A percentile compares a stretch with the other conserved stretches of the same genome.
Evolutionary conservation across 495 filamentous ascomycete genomes (phyloP).

Genomic region (Extremus antarcticus): DNA sequence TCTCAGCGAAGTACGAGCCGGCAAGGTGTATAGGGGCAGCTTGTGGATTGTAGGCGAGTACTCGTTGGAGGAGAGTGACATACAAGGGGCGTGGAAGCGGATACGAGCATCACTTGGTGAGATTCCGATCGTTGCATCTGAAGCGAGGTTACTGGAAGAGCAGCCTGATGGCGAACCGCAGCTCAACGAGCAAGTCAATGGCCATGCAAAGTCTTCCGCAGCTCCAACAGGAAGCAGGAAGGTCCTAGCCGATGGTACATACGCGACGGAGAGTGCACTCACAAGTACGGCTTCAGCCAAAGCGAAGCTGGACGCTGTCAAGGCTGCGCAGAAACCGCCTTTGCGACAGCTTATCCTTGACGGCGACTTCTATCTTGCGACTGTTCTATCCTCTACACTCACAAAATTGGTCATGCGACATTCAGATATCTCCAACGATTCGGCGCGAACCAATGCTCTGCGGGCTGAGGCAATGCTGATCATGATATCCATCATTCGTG

Average conservation of each 20-base stretch:
- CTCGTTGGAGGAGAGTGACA: constrained; percentile 83
- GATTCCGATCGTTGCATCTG: constrained; percentile 92
- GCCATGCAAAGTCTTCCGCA: constrained; percentile 61
- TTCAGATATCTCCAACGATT: constrained; percentile 81
- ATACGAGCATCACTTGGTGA: constrained; percentile 91
- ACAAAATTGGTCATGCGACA: constrained; percentile 99
- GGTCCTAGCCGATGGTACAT: constrained; percentile 92
- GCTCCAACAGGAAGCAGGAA: constrained; percentile 76
- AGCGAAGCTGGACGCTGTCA: constrained; percentile 90
- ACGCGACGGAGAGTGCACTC: constrained; percentile 91
- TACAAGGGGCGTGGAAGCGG: constrained; percentile 92
- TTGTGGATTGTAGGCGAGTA: constrained; percentile 99
- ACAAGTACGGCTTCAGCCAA: constrained; percentile 83
- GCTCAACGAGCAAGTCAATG: constrained; percentile 68
- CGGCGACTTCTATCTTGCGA: constrained; percentile 93
- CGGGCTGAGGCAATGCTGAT: constrained; percentile 98
- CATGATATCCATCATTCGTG: constrained; percentile 97
- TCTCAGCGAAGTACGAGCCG: constrained; percentile 84
- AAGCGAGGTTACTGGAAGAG: constrained; percentile 81
- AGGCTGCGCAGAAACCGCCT: constrained; percentile 92
- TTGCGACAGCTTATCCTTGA: constrained; percentile 91
- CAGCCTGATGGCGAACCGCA: constrained; percentile 51
- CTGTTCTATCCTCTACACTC: constrained; percentile 85
- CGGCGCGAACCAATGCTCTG: constrained; percentile 81
- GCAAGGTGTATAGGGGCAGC: constrained; percentile 93